Evolutionary conservation across 2,329 filamentous ascomycete genomes (phyloP).

Genomic region (Xylariaceae sp.): DNA sequence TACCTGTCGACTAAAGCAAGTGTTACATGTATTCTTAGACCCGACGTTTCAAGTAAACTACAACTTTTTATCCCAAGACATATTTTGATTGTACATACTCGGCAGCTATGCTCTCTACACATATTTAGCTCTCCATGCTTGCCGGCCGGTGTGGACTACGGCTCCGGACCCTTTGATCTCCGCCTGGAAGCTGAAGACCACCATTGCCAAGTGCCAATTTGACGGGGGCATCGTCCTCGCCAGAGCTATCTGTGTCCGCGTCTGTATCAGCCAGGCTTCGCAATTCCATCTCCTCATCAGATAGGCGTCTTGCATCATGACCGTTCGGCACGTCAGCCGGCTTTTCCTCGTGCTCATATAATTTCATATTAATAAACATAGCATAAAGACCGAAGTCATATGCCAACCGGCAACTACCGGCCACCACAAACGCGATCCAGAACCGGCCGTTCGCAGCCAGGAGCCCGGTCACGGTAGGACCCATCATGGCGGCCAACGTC

Average conservation of each 20-base stretch:
- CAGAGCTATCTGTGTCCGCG: conserved; percentile 20
- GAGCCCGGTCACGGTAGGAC: conserved; percentile 58
- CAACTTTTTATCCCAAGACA: too few species aligned
- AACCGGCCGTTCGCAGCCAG: conserved; percentile 56
- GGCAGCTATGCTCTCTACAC: not conserved
- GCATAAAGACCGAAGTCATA: conserved; percentile 63
- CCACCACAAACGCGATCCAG: conserved; percentile 65
- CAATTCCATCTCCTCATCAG: conserved; percentile 32
- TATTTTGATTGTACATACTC: too few species aligned
- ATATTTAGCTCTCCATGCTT: not conserved
- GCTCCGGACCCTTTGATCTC: conserved; percentile 23
- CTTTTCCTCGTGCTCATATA: conserved; percentile 48
- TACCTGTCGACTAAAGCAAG: too few species aligned
- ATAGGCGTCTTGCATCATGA: conserved; percentile 2
- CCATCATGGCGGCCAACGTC: conserved; percentile 59
- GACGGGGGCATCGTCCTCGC: conserved; percentile 5
- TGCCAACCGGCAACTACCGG: conserved; percentile 53
- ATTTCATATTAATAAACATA: conserved; percentile 61
- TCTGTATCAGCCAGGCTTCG: conserved; percentile 24
- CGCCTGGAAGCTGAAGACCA: conserved; percentile 14
- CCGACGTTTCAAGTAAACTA: too few species aligned
- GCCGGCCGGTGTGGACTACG: conserved; percentile 26
- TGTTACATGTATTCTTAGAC: too few species aligned
- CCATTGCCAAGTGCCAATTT: conserved; percentile 1
- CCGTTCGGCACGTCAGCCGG: conserved; percentile 12